phyloP scores from a whole-genome alignment of 192 early-diverging fungal species.

The Haplosporangium gracile region DNA sequence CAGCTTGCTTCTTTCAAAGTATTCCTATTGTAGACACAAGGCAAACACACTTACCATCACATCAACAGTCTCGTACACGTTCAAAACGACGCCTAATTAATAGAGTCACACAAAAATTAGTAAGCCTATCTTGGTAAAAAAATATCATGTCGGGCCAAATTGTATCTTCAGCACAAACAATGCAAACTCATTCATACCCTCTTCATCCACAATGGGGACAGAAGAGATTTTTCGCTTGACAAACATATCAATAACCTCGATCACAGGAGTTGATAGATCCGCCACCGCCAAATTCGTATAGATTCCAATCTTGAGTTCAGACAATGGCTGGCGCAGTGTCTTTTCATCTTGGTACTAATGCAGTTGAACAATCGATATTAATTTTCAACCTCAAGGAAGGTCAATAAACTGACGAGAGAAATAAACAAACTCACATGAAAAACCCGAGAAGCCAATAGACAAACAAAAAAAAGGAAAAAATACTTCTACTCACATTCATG shows the following conservation, averaged over 20 bases:
- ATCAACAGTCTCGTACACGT: constrained; percentile 98
- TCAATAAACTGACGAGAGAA: constrained; percentile 6
- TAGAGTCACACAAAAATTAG: background rate
- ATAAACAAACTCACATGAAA: background rate
- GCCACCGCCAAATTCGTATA: constrained; percentile 88
- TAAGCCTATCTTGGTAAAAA: background rate
- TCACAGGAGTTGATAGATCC: constrained; percentile 82
- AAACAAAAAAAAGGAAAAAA: background rate
- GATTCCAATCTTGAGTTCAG: constrained; percentile 89
- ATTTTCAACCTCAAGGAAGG: background rate
- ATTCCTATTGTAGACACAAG: background rate
- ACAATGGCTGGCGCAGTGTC: constrained; percentile 72
- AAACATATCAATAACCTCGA: constrained; percentile 94
- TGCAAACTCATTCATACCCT: constrained; percentile 57
- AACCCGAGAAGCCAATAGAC: background rate
- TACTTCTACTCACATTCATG: constrained; percentile 72
- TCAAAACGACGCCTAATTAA: constrained; percentile 79
- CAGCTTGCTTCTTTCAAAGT: background rate
- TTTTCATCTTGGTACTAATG: constrained; percentile 72
- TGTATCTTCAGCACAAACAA: background rate
- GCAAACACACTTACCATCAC: constrained; percentile 77
- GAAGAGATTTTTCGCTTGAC: constrained; percentile 91
- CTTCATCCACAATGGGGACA: constrained; percentile 93
- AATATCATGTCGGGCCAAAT: background rate
- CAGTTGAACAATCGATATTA: background rate